Conservation (phyloP, 2,329 filamentous ascomycete species). For the Arachnopeziza araneosa region DNA sequence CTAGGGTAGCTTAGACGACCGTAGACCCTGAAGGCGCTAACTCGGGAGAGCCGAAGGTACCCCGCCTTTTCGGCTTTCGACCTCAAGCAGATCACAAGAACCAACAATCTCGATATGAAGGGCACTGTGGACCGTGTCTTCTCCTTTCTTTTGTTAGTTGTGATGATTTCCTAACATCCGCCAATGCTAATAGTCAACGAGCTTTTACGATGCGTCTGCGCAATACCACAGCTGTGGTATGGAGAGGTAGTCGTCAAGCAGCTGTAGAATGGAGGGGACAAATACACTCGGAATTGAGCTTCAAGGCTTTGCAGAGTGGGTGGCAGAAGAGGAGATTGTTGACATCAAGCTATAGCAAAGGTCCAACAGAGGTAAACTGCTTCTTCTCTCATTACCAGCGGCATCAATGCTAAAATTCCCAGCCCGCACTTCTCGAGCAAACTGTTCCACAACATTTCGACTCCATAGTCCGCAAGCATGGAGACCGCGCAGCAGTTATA, state of each 20-base stretch:
- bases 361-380: slow-evolving; percentile 30
- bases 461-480: slow-evolving; percentile 55
- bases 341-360: slow-evolving; percentile 30
- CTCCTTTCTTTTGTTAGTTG: not conserved
- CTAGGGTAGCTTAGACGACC: too few relatives aligned
- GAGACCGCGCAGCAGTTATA: slow-evolving; percentile 57
- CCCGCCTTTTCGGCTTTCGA: too few relatives aligned
- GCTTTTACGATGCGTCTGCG: not conserved
- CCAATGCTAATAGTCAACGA: not conserved
- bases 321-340: slow-evolving; percentile 23
- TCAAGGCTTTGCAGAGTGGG: not conserved
- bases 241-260: not conserved
- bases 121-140: not conserved
- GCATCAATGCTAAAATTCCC: not conserved
- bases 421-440: slow-evolving; percentile 61
- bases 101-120: too few relatives aligned
- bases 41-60: too few relatives aligned
- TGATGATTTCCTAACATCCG: not conserved
- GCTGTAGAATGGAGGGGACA: not conserved
- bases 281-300: not conserved
- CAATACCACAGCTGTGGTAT: not conserved
- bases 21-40: too few relatives aligned
- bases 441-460: slow-evolving; percentile 72
- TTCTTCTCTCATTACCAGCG: not conserved
- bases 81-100: too few relatives aligned